Evolutionary conservation across 345 rosid species (phyloP).

Genomic region (Ailanthus altissimus): DNA sequence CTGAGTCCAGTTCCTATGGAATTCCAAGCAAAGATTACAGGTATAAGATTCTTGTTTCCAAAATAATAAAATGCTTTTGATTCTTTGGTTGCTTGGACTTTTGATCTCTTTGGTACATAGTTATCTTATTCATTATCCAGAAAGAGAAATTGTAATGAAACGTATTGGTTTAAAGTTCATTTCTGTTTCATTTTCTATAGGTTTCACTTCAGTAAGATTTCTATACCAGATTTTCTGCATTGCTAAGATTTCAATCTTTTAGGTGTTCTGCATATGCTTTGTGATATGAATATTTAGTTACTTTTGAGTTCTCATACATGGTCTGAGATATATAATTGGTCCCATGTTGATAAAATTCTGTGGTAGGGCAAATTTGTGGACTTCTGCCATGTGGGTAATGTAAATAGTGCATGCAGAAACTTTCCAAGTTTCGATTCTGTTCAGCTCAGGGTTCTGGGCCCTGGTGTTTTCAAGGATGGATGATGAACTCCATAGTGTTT

Average conservation of each 20-base stretch:
- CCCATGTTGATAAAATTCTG: constrained; percentile 16
- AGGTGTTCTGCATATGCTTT: constrained; percentile 7
- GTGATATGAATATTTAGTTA: neutral
- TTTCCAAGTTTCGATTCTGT: constrained; percentile 30
- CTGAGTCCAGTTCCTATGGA: constrained; percentile 50
- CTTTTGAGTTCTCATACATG: constrained; percentile 11
- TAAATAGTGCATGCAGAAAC: constrained; percentile 18
- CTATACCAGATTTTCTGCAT: neutral
- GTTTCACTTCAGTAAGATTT: neutral
- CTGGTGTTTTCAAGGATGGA: constrained; percentile 29
- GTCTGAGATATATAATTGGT: constrained; percentile 6
- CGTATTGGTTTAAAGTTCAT: neutral
- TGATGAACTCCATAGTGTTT: constrained; percentile 18
- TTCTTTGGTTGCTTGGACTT: constrained; percentile 1
- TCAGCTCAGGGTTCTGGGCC: constrained; percentile 39
- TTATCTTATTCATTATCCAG: neutral
- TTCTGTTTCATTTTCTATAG: neutral
- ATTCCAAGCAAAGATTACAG: constrained; percentile 60
- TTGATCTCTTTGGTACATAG: neutral
- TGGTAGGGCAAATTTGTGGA: constrained; percentile 19
- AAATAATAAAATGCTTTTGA: neutral
- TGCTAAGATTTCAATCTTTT: constrained; percentile 14
- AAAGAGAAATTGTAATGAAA: neutral
- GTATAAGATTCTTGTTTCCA: constrained; percentile 28
- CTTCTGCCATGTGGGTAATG: constrained; percentile 19